A percentile compares a stretch with the other conserved stretches of the same genome.
These are phyloP conservation scores for Cephalotrichum gorgonifer DNA, from an alignment of 2,329 filamentous ascomycete species.

Conservation along the genomic window DNA sequence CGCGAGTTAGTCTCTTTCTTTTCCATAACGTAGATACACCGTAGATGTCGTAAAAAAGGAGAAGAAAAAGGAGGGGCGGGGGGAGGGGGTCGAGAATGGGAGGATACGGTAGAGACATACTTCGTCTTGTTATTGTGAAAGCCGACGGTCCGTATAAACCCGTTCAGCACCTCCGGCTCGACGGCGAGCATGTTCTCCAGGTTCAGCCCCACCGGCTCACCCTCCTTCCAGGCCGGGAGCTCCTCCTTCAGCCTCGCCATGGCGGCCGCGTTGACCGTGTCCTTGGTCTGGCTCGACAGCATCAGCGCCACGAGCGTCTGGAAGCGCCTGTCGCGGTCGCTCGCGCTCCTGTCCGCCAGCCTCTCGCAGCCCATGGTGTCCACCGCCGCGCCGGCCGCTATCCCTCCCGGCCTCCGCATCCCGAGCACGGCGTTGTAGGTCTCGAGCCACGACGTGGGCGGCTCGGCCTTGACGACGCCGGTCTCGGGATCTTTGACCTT, in stretches of 20 bases:
- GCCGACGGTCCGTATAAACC: slow-evolving; percentile 72
- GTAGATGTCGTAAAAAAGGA: background rate
- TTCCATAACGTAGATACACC: background rate
- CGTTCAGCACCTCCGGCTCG: slow-evolving; percentile 53
- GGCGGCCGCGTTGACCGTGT: slow-evolving; percentile 76
- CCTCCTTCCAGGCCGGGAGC: slow-evolving; percentile 42
- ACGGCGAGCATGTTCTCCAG: slow-evolving; percentile 69
- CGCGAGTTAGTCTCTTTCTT: background rate
- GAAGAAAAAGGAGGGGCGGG: background rate
- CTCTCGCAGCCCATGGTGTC: slow-evolving; percentile 96
- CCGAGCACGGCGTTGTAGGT: slow-evolving; percentile 68
- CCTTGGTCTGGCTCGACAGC: slow-evolving; percentile 88
- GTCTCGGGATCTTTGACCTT: slow-evolving; percentile 28
- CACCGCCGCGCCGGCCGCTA: slow-evolving; percentile 67
- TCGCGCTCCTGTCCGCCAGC: slow-evolving; percentile 46
- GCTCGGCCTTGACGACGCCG: slow-evolving; percentile 29
- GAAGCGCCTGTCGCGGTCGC: slow-evolving; percentile 54
- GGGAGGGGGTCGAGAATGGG: background rate
- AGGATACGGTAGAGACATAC: slow-evolving; percentile 29
- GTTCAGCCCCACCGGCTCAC: slow-evolving; percentile 46
- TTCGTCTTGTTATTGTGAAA: slow-evolving; percentile 94
- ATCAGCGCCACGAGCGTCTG: slow-evolving; percentile 83
- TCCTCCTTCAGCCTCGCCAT: slow-evolving; percentile 72
- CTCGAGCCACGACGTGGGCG: slow-evolving; percentile 73
- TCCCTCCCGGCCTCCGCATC: slow-evolving; percentile 54